Evolutionary conservation across 2,329 filamentous ascomycete genomes (phyloP), one percentile per base, ranked within the genome.

Genomic region (Diaporthe nobilis): DNA sequence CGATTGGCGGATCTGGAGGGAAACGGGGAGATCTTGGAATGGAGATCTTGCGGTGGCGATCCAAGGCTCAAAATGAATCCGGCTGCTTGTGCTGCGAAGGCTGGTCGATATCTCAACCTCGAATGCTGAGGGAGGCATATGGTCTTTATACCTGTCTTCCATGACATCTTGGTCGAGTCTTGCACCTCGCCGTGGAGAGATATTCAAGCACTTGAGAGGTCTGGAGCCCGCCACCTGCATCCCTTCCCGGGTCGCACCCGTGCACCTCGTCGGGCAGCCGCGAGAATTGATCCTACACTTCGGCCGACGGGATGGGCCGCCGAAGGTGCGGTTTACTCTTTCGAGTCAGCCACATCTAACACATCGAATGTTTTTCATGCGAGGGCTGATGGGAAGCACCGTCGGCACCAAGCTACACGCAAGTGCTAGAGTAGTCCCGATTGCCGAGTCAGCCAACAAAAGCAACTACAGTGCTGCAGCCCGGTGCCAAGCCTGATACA

Each of bases 291-390:
- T 28, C 22, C 39, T 31, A 51, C 57, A 51, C 17, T 25, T 20
- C 17, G 22, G 25, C 65, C 49, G n/a, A 44, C 75, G 72, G 75
- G 60, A 65, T 28, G 31, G 63, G 39, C 75, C 75, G 72, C 47
- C 61, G n/a, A 51, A 71, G 28, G 31, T 25, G 34, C n/a, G 44
- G 15, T 57, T 39, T 42, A 55, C 34, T 51, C 47, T 53, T 60
- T 55, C 63, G 65, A 49, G 39, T 74, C 57, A 76, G 71, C 65
- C 55, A 74, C 71, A 71, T 65, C 37, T 60, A 57, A 31, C 39
- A 71, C 65, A 74, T 76, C 75, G 75, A 63, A 76, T 74, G 75
- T 71, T 74, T 74, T 39, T 31, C 22, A 61, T 74, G 75, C 71
- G 51, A 37, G 44, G 28, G 34, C 39, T 31, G 10, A 58, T 53